phyloP scores from a whole-genome alignment of 495 filamentous ascomycete genomes.

The Podospora pseudopauciseta region DNA sequence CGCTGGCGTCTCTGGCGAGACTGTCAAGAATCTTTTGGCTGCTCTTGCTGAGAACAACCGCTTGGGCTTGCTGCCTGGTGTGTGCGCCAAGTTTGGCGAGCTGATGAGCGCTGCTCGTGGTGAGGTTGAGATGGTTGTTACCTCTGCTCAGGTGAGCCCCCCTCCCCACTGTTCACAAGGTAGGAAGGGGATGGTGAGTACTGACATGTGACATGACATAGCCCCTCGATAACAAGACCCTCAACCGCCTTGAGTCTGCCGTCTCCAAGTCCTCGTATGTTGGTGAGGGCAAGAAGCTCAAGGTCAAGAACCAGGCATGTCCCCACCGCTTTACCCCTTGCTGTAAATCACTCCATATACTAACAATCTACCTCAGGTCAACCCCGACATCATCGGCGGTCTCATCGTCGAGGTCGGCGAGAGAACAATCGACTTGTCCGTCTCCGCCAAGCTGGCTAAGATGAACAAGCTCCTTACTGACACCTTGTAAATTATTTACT shows the following conservation, averaged over 20 bases:
- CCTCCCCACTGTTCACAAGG: background rate
- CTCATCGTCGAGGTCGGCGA: slow-evolving; percentile 96
- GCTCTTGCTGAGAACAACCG: slow-evolving; percentile 96
- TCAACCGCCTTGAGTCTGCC: slow-evolving; percentile 78
- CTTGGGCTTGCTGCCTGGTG: slow-evolving; percentile 71
- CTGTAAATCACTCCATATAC: background rate
- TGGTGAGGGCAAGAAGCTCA: slow-evolving; percentile 93
- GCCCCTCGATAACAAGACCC: slow-evolving; percentile 83
- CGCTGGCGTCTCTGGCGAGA: slow-evolving; percentile 64
- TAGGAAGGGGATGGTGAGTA: background rate
- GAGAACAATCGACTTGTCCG: slow-evolving; percentile 95
- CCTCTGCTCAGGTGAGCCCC: slow-evolving; percentile 74
- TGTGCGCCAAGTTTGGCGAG: slow-evolving; percentile 80
- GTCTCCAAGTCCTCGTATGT: slow-evolving; percentile 85
- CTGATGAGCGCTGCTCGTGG: slow-evolving; percentile 86
- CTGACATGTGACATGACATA: slow-evolving; percentile 31
- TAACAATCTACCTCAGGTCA: slow-evolving; percentile 52
- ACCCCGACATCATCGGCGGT: slow-evolving; percentile 90
- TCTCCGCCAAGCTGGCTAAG: slow-evolving; percentile 90
- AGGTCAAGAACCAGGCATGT: slow-evolving; percentile 84
- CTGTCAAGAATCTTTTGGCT: slow-evolving; percentile 87
- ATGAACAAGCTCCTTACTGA: slow-evolving; percentile 99
- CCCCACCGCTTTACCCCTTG: background rate
- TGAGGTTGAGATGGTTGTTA: slow-evolving; percentile 89
- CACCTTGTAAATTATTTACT: slow-evolving; percentile 66